Conservation (phyloP, 2,329 filamentous ascomycete species). For the Triangularia verruculosa region DNA sequence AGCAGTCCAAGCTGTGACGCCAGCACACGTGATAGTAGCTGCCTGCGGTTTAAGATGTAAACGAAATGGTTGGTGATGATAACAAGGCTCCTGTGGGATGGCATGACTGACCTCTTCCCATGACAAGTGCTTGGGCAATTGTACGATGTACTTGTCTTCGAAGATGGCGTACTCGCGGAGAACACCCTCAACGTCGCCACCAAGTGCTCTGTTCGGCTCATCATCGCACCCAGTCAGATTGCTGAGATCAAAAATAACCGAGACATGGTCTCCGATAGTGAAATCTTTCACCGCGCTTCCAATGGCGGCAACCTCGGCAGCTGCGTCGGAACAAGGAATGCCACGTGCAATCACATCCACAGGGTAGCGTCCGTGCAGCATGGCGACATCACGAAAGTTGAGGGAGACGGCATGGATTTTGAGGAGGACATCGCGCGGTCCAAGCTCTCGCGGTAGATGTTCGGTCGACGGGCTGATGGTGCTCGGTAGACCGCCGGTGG, state of each 20-base stretch:
- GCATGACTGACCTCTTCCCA: conserved; percentile 26
- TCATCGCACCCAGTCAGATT: conserved; percentile 15
- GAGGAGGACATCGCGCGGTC: conserved; percentile 22
- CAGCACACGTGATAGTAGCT: conserved; percentile 25
- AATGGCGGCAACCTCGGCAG: conserved; percentile 27
- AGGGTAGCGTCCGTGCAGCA: conserved; percentile 30
- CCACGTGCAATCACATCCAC: conserved; percentile 15
- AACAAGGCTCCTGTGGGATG: neutral
- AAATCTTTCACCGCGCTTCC: conserved; percentile 25
- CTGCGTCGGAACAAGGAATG: conserved; percentile 26
- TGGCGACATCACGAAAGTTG: conserved; percentile 30
- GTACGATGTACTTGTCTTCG: conserved; percentile 21
- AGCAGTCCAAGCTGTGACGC: conserved; percentile 26
- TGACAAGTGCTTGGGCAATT: conserved; percentile 24
- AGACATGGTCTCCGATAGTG: conserved; percentile 26
- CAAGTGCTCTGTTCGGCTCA: conserved; percentile 6
- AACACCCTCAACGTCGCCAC: conserved; percentile 24
- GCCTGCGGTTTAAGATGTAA: conserved; percentile 15
- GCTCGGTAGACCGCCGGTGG: conserved; percentile 11
- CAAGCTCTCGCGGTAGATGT: conserved; percentile 8
- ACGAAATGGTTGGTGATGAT: neutral
- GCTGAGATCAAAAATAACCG: conserved; percentile 16
- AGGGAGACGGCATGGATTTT: conserved; percentile 27
- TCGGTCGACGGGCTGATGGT: conserved; percentile 12
- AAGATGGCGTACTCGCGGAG: conserved; percentile 28